Evolutionary conservation across 805 yeast genomes (phyloP), one percentile per base, ranked within the genome.

Genomic region (Candida ipomoeae): DNA sequence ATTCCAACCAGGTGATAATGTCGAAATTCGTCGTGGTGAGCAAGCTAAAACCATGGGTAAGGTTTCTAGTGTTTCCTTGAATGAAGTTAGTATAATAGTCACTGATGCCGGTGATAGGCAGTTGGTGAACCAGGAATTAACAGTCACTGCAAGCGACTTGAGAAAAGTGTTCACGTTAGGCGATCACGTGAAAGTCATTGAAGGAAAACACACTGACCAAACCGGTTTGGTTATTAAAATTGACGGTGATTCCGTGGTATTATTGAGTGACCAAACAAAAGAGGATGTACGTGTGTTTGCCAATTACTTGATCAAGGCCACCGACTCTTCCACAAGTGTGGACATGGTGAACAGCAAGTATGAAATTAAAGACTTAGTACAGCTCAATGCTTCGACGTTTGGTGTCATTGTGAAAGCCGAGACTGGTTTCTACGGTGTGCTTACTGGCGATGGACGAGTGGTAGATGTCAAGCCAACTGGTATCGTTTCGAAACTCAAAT

Each of bases 1-100:
- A 6, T 92, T 91, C 73, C 96, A 89, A 67, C 89, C 95, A 5
- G 97, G 96, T 58, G 99, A 94, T 67, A 81, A 87, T 58, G 97
- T 94, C 44, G 96, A 91, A 69, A 87, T 94, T 44, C 78, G 87
- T 47, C 82, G 83, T 56, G 99, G 99, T 65, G 99, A 94, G 70
- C 97, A 91, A 70, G 83, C 91, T 42, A 95, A 92, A 53, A 81
- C 95, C 53, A 78, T 80, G 48, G 99, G 97, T 69, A 78, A 79
- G 46, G 96, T 92, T 46, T 70, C 81, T 7, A 78, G 86, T 23
- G 81, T 90, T 1, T 80, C 81, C 14, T 73, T 77, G 49, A 77
- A 73, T 55, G 82, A 81, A 64, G 78, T 80, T 11, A 71, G 80
- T 35, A 74, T 81, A 17, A 62, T 70, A 40, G 73, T 81, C 13